Conservation (phyloP, 75 land plant genomes). For the Isoetes taiwanensis region DNA sequence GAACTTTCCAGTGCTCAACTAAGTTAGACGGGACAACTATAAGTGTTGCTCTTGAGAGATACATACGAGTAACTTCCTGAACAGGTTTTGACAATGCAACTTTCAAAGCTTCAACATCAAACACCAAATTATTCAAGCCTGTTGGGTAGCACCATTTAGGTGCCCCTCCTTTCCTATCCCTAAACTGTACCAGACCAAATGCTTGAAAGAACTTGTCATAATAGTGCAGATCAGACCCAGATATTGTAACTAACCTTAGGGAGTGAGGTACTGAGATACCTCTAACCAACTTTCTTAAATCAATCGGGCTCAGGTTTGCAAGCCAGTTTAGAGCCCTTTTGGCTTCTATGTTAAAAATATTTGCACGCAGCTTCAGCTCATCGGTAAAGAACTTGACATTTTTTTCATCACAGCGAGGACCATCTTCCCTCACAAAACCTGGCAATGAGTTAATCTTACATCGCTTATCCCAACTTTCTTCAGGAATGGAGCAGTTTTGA, state of each 20-base stretch:
- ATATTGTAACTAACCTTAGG: not conserved
- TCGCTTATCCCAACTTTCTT: slow-evolving; percentile 48
- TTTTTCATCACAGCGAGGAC: slow-evolving; percentile 29
- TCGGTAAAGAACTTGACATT: slow-evolving; percentile 60
- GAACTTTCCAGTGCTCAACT: slow-evolving; percentile 90
- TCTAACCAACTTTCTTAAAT: slow-evolving; percentile 51
- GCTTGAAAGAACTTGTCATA: slow-evolving; percentile 47
- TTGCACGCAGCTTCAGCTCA: slow-evolving; percentile 55
- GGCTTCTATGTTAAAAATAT: slow-evolving; percentile 30
- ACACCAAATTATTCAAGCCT: slow-evolving; percentile 39
- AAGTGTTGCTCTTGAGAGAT: slow-evolving; percentile 78
- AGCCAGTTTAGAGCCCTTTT: slow-evolving; percentile 67
- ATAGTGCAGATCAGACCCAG: slow-evolving; percentile 16
- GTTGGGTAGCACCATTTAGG: slow-evolving; percentile 69
- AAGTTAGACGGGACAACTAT: slow-evolving; percentile 81
- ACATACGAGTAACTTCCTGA: slow-evolving; percentile 47
- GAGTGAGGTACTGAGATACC: slow-evolving; percentile 39
- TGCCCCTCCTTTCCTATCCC: slow-evolving; percentile 26
- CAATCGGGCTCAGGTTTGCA: slow-evolving; percentile 34
- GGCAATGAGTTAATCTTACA: slow-evolving; percentile 42
- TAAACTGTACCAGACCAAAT: slow-evolving; percentile 57
- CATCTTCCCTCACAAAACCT: slow-evolving; percentile 54
- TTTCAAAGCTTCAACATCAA: slow-evolving; percentile 56
- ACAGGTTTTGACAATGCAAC: slow-evolving; percentile 57
- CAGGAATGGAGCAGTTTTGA: slow-evolving; percentile 64